Evolutionary conservation across 345 rosid species (phyloP), one percentile per base, ranked within the genome.

Genomic region (Punica granatum): DNA sequence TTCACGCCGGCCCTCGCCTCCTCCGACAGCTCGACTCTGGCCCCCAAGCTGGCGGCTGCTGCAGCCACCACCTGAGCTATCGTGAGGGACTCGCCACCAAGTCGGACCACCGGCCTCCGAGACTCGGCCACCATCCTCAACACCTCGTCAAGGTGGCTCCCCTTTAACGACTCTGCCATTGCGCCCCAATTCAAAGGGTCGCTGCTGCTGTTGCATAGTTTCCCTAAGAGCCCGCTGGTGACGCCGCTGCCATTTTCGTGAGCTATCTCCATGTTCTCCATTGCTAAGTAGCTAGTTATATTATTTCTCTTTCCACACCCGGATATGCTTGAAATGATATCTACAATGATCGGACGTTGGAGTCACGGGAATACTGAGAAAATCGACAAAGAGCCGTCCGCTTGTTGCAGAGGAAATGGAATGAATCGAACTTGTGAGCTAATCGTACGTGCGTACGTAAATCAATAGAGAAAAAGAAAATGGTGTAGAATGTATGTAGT

Each of bases 61-160:
- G 77, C 53, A 6, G 81, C 78, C 0, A 76, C 81, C 26, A 82
- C 85, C 69, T 82, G 81, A 14, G 79, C 81, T 21, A 82, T 72
- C 31, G 83, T 79, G 63, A 82, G 73, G 66, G 76, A 69, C 61
- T 68, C 77, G 1, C 85, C 85, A 0, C 83, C 85, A 1, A 82
- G 68, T 54, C 64, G 68, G 10, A 82, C 83, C 39, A 63, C 59
- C 7, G 83, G 77, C 44, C 75, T 81, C 70, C 83, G 66, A 46
- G 67, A 81, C 19, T 78, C 83, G 21, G 33, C 59, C 53, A 82
- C 81, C 85, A 82, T 82, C 46, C 74, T 54, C 54, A 60, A 74
- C 32, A 82, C 85, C 67, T 74, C 85, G 19, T 79, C 83, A 2
- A 82, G 76, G 73, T 82, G 85, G 74, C 83, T 79, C 10, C 85